These are phyloP conservation scores for Millerago galiae DNA, from an alignment of 805 yeast species.

Conservation along the genomic window DNA sequence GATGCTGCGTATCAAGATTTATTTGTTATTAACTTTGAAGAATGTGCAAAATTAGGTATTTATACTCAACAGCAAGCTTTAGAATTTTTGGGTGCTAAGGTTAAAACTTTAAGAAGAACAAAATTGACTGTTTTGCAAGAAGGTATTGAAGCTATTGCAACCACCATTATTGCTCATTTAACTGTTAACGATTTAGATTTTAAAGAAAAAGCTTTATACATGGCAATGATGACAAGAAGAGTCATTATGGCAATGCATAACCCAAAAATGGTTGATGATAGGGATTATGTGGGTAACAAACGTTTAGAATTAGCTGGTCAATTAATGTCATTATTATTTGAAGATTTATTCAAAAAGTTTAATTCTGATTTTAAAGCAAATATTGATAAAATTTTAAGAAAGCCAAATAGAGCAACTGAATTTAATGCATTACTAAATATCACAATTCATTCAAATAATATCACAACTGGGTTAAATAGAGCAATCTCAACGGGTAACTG, in stretches of 20 bases:
- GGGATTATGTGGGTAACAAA: slow-evolving; percentile 98
- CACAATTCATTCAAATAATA: slow-evolving; percentile 86
- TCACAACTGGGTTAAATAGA: slow-evolving; percentile 89
- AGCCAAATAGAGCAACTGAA: slow-evolving; percentile 91
- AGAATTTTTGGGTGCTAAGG: slow-evolving; percentile 84
- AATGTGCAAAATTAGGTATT: slow-evolving; percentile 77
- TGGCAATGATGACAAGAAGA: slow-evolving; percentile 95
- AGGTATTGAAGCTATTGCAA: slow-evolving; percentile 94
- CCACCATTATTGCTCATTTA: slow-evolving; percentile 92
- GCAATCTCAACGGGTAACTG: slow-evolving; percentile 99
- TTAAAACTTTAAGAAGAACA: slow-evolving; percentile 89
- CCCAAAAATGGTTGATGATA: slow-evolving; percentile 93
- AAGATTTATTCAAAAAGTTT: slow-evolving; percentile 95
- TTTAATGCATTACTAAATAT: slow-evolving; percentile 89
- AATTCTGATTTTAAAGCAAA: slow-evolving; percentile 91
- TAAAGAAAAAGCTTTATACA: slow-evolving; percentile 88
- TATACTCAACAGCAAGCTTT: slow-evolving; percentile 92
- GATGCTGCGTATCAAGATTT: slow-evolving; percentile 85
- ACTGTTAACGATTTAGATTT: slow-evolving; percentile 80
- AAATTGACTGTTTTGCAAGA: slow-evolving; percentile 79
- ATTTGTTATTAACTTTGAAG: slow-evolving; percentile 91
- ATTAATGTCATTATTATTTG: slow-evolving; percentile 87
- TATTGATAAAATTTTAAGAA: slow-evolving; percentile 87
- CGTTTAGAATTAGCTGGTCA: slow-evolving; percentile 97
- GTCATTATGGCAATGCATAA: slow-evolving; percentile 93